A percentile compares a stretch with the other conserved stretches of the same genome.
Conservation (phyloP, 257 asterid genomes). For the Scutellaria minor region DNA sequence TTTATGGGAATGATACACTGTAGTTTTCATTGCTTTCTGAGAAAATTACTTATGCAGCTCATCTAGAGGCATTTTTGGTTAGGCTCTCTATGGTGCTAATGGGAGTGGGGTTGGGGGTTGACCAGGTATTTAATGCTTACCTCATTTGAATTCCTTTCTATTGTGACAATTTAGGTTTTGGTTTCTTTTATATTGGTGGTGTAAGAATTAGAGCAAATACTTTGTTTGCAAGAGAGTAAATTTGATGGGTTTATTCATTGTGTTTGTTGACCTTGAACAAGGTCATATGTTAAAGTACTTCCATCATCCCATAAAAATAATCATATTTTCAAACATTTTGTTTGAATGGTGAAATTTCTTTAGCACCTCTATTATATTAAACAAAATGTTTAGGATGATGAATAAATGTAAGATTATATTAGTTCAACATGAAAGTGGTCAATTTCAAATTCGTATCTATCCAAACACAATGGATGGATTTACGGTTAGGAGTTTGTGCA, state of each 20-base stretch:
- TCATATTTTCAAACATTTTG: too few relatives aligned
- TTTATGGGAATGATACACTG: background rate
- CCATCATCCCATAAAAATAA: too few relatives aligned
- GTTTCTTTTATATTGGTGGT: background rate
- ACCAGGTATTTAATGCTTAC: slow-evolving; percentile 6
- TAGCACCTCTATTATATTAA: too few relatives aligned
- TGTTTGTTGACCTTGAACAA: background rate
- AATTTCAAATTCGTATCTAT: too few relatives aligned
- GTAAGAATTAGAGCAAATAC: background rate
- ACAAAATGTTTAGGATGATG: too few relatives aligned
- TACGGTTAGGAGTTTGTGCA: too few relatives aligned
- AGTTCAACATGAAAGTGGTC: too few relatives aligned
- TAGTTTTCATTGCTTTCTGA: slow-evolving; percentile 2
- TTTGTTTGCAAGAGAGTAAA: background rate
- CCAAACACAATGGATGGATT: too few relatives aligned
- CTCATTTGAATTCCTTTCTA: background rate
- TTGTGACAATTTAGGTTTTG: background rate
- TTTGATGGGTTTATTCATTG: background rate
- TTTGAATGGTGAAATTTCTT: too few relatives aligned
- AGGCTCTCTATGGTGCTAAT: background rate
- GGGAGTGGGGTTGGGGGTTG: slow-evolving; percentile 5
- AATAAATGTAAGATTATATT: too few relatives aligned
- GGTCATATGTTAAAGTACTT: background rate
- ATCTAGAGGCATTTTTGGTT: slow-evolving; percentile 19
- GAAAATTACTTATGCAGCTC: slow-evolving; percentile 19